phyloP scores from a whole-genome alignment of 768 basidiomycete species.

The Psilocybe cubensis region DNA sequence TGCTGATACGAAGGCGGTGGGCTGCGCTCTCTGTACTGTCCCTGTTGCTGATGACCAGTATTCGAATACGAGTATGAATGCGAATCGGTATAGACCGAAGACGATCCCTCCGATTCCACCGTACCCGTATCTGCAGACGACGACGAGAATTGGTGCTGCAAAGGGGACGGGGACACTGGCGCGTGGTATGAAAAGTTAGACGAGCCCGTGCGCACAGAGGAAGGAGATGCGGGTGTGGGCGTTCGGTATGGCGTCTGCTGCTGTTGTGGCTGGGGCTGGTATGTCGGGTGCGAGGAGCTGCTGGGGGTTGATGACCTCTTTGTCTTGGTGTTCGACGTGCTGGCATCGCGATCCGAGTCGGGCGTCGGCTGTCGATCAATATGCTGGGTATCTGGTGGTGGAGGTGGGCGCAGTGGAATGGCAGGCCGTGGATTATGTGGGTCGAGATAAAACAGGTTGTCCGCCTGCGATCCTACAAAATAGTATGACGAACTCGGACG shows the following conservation, averaged over 20 bases:
- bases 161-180: constrained; percentile 63
- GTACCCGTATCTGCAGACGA: constrained; percentile 14
- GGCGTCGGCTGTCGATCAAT: constrained; percentile 11
- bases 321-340: neutral
- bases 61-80: neutral
- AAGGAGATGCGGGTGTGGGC: constrained; percentile 49
- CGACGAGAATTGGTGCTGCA: constrained; percentile 63
- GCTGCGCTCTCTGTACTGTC: neutral
- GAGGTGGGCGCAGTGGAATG: constrained; percentile 62
- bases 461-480: constrained; percentile 92
- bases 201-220: constrained; percentile 54
- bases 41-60: neutral
- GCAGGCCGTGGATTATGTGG: constrained; percentile 81
- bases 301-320: constrained; percentile 3
- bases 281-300: too few species aligned
- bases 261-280: too few species aligned
- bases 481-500: constrained; percentile 98
- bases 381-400: constrained; percentile 11
- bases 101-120: neutral
- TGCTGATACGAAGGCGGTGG: constrained; percentile 29
- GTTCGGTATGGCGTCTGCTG: constrained; percentile 24
- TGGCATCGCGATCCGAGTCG: constrained; percentile 7
- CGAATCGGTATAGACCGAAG: constrained; percentile 4
- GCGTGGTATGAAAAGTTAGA: constrained; percentile 59
- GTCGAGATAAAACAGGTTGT: constrained; percentile 84